Base-by-base conservation (phyloP, 768 basidiomycete genomes). In the Mycena kentingensis region DNA sequence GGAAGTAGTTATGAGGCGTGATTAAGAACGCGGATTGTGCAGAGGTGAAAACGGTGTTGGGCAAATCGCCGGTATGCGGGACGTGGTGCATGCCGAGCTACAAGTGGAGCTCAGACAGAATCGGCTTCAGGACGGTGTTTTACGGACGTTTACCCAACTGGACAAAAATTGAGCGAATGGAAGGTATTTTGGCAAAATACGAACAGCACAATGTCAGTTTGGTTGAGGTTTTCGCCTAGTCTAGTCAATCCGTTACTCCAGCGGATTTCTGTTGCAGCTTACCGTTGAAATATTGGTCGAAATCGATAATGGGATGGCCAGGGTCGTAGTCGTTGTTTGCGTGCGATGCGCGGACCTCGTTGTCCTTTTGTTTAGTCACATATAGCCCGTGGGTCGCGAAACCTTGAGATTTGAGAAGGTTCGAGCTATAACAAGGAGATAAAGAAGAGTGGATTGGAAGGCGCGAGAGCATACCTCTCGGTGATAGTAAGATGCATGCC, bases 341-440 rank as follows among this genome's bases (percentile, higher is more conserved):
- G 42, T 70, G 71, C 37, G 73, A 74, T 5, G 73, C 69, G 5
- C 67, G 67, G 4, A 74, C 77, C 62, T 83, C 81, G 0, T 72
- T 73, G 25, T 82, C 81, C 60, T 83, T 79, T 37, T 73, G 71
- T 55, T 66, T 65, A 21, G 77, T 74, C 4, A 81, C 70, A 3
- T 75, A 75, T n/a, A 80, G 63, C 43, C 74, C 75, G 61, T 81
- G 75, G 25, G 76, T 74, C 4, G 80, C 80, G 75, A 80, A 82
- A 50, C 80, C 75, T 18, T 71, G 76, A 36, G 79, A 81, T 34
- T 78, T 73, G 50, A 79, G 64, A 12, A 78, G 68, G 8, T 79
- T 73, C 13, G 54, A 32, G 16, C 58, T 55, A 22, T 46, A 12
- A n/a, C 31, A 41, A 11, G 24, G 29, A 25, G 47, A 11, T 19